Evolutionary conservation across 1,284 basidiomycete genomes (phyloP).

Genomic region (Cystobasidium slooffiae): DNA sequence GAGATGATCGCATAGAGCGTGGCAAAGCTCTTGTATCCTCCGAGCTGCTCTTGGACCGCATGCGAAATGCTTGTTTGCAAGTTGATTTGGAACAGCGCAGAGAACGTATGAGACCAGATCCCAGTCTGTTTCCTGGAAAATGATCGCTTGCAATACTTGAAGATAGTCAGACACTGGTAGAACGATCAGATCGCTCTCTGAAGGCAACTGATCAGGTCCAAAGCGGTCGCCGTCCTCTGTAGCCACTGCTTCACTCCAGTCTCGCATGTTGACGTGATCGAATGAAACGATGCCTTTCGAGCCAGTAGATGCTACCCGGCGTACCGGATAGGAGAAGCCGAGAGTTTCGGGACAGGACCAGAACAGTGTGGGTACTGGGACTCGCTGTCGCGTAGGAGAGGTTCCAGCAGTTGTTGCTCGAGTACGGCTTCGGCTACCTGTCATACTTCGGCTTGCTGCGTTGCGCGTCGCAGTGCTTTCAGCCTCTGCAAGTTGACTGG

Average conservation of each 20-base stretch:
- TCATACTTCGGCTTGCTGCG: neutral
- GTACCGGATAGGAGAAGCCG: conserved; percentile 67
- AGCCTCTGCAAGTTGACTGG: conserved; percentile 5
- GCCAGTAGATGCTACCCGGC: conserved; percentile 62
- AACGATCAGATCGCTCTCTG: conserved; percentile 61
- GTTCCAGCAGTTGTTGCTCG: neutral
- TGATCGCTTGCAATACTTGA: conserved; percentile 67
- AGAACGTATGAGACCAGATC: conserved; percentile 91
- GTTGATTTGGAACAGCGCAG: conserved; percentile 86
- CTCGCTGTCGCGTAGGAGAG: conserved; percentile 24
- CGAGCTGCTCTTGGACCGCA: conserved; percentile 80
- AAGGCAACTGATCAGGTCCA: conserved; percentile 57
- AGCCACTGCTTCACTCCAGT: conserved; percentile 50
- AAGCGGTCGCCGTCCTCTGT: conserved; percentile 62
- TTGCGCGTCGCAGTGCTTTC: neutral
- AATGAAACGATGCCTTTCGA: conserved; percentile 52
- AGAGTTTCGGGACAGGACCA: conserved; percentile 81
- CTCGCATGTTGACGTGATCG: conserved; percentile 54
- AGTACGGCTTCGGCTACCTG: conserved; percentile 30
- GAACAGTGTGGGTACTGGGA: conserved; percentile 57
- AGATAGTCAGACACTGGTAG: conserved; percentile 83
- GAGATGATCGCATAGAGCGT: conserved; percentile 72
- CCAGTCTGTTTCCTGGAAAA: conserved; percentile 83
- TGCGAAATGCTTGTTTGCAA: conserved; percentile 95
- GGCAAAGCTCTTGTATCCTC: conserved; percentile 70